Evolutionary conservation across 495 filamentous ascomycete species (phyloP), one percentile per base, ranked within the genome.

Genomic region (Podospora anserina): DNA sequence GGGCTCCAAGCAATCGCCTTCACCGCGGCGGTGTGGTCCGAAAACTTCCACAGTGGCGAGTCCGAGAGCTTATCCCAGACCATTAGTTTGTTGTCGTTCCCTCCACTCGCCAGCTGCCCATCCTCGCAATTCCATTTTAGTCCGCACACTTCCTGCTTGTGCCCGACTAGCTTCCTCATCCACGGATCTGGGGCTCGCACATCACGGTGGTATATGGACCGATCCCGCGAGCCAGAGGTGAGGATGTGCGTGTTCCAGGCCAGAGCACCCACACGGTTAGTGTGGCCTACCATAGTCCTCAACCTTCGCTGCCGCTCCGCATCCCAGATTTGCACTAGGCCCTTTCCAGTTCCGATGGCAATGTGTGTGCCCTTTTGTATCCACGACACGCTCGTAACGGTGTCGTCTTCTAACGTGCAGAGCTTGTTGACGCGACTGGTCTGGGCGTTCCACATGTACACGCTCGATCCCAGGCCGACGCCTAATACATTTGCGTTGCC

Each of bases 1-100:
- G 95, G 95, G 28, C 92, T 97, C 95, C 95, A 99, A n/a, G 95
- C 91, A 70, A 99, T 97, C 11, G 95, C 95, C 77, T 99, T 99
- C 61, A 99, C 95, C 7, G 95, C 95, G 4, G 95, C 95, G 26
- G 88, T 93, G 76, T 99, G 95, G 63, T 97, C 92, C 19, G 88
- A 90, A 74, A 97, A 98, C 67, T 94, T 94, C 82, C 90, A 97
- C 5, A 94, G 83, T 4, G 95, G 95, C 6, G 92, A 89, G 67
- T 93, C 90, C 44, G 86, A 90, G 64, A 97, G 81, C 74, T 94
- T 94, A 78, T 99, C 96, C 95, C 95, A 99, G 18, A 99, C 93
- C 85, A 98, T 91, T 60, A 99, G 82, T 70, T 97, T 97, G 81
- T 99, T 99, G 78, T 99, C 95, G 78, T 99, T 99, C 1, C 96